Percentiles rank a stretch among this genome's conserved stretches.
phyloP scores from a whole-genome alignment of 805 yeast species.

The Yarrowia sp. region DNA sequence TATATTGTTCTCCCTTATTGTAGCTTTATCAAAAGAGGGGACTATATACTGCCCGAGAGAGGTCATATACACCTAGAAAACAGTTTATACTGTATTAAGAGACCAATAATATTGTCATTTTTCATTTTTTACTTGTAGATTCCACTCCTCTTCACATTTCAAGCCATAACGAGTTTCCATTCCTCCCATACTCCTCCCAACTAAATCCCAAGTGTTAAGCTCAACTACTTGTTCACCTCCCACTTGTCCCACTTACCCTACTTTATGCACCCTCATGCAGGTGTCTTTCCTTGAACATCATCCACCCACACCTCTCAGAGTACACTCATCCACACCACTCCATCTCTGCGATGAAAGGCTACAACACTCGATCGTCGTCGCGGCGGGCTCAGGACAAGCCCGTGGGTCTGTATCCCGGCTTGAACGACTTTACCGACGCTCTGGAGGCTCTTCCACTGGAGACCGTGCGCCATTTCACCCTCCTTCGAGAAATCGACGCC shows the following conservation, averaged over 20 bases:
- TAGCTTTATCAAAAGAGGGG: too few relatives aligned
- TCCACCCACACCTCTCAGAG: not conserved
- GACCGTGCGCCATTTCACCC: constrained; percentile 80
- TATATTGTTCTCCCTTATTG: too few relatives aligned
- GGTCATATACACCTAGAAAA: too few relatives aligned
- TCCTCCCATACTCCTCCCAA: not conserved
- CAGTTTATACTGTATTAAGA: too few relatives aligned
- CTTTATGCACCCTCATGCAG: constrained; percentile 21
- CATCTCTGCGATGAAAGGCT: constrained; percentile 8
- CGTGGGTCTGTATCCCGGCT: constrained; percentile 67
- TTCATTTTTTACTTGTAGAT: too few relatives aligned
- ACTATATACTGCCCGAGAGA: too few relatives aligned
- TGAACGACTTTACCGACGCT: constrained; percentile 90
- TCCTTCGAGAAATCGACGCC: constrained; percentile 92
- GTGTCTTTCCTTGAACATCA: not conserved
- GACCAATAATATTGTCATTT: too few relatives aligned
- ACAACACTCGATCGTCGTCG: constrained; percentile 36
- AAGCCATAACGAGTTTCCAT: too few relatives aligned
- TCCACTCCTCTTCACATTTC: too few relatives aligned
- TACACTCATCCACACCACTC: not conserved
- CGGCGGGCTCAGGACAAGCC: constrained; percentile 24
- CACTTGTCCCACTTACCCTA: constrained; percentile 6
- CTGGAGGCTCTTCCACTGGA: constrained; percentile 89
- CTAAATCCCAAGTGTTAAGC: not conserved
- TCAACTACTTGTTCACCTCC: too few relatives aligned